These are phyloP conservation scores for Vaccinium myrtillus DNA, from an alignment of 148 eudicot genomes.

Conservation along the genomic window DNA sequence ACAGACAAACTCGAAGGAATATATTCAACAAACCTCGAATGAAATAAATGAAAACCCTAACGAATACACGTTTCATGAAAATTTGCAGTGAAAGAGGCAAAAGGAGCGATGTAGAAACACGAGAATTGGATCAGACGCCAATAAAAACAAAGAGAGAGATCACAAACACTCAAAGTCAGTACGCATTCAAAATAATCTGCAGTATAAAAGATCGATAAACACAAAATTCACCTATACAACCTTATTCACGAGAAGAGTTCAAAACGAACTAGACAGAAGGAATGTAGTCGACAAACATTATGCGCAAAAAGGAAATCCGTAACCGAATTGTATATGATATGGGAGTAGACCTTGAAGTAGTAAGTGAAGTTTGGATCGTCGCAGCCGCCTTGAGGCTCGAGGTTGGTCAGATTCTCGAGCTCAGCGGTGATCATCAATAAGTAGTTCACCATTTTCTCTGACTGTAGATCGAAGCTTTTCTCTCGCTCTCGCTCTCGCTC, in stretches of 20 bases:
- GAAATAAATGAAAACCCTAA: not conserved
- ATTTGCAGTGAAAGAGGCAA: not conserved
- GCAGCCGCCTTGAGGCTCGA: constrained; percentile 78
- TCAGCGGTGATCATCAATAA: constrained; percentile 66
- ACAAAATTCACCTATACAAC: not conserved
- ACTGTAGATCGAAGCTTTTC: not conserved
- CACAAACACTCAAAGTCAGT: not conserved
- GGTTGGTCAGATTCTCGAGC: constrained; percentile 66
- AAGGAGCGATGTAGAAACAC: not conserved
- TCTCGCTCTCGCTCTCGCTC: not conserved
- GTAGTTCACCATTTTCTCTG: constrained; percentile 63
- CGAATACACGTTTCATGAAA: not conserved
- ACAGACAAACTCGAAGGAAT: not conserved
- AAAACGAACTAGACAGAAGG: not conserved
- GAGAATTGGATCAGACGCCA: not conserved
- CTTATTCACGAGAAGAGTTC: not conserved
- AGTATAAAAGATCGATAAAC: not conserved
- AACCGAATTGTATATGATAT: not conserved
- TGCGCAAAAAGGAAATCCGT: not conserved
- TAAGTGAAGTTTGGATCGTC: constrained; percentile 71
- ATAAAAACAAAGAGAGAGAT: not conserved
- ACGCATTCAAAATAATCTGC: not conserved
- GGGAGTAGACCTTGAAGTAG: constrained; percentile 66
- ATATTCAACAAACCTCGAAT: not conserved
- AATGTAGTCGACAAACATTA: not conserved